phyloP scores from a whole-genome alignment of 2,329 filamentous ascomycete species.

The Aspergillus luchuensis region DNA sequence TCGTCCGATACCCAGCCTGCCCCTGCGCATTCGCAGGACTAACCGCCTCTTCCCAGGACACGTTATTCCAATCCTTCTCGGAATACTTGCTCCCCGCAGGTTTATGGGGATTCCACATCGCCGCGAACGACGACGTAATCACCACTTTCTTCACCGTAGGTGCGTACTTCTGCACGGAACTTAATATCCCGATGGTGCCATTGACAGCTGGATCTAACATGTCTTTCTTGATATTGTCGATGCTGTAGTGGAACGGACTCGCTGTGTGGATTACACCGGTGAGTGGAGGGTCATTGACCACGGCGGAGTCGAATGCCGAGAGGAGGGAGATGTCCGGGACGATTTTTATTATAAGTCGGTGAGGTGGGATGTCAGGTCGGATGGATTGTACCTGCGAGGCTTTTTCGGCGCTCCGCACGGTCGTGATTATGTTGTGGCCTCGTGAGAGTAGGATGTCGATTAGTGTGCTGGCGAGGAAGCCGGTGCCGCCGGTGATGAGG shows the following conservation, averaged over 20 bases:
- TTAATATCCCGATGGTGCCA: conserved; percentile 61
- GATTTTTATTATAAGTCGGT: conserved; percentile 61
- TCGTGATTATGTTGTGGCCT: conserved; percentile 60
- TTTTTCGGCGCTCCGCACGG: conserved; percentile 60
- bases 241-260: conserved; percentile 69
- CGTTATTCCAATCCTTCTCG: conserved; percentile 38
- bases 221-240: conserved; percentile 38
- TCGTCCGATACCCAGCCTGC: conserved; percentile 40
- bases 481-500: conserved; percentile 50
- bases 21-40: conserved; percentile 22
- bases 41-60: conserved; percentile 34
- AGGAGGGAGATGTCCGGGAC: conserved; percentile 67
- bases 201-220: conserved; percentile 52
- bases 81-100: conserved; percentile 24
- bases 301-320: conserved; percentile 64
- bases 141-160: conserved; percentile 69
- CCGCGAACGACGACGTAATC: conserved; percentile 66
- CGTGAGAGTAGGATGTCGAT: conserved; percentile 49
- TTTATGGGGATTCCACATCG: conserved; percentile 52
- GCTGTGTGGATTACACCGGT: conserved; percentile 72
- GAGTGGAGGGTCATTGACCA: conserved; percentile 62
- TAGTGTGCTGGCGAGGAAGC: conserved; percentile 64
- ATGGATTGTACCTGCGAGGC: conserved; percentile 57
- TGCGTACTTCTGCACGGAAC: conserved; percentile 58
- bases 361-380: conserved; percentile 50